Conservation (phyloP, 192 early-diverging fungal genomes). For the Ramicandelaber brevisporus region DNA sequence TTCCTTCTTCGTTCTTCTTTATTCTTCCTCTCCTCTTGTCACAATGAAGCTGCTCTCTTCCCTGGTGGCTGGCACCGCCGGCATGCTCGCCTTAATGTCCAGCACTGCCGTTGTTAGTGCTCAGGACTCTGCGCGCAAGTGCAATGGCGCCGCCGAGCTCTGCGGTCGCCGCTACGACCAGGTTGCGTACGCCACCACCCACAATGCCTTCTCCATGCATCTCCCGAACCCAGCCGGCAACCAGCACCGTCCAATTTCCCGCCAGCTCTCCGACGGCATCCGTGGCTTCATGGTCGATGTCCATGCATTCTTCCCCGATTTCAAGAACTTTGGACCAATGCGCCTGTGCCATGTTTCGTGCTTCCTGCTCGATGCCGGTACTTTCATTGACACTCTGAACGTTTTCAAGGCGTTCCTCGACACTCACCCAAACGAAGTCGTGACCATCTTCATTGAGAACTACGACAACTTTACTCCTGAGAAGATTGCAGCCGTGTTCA, state of each 20-base stretch:
- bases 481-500: constrained; percentile 22
- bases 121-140: too few relatives aligned
- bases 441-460: constrained; percentile 56
- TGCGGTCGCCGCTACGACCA: constrained; percentile 32
- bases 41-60: too few relatives aligned
- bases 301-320: constrained; percentile 4
- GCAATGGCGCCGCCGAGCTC: constrained; percentile 39
- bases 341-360: constrained; percentile 44
- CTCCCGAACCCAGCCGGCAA: constrained; percentile 28
- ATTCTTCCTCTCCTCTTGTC: too few relatives aligned
- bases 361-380: constrained; percentile 26
- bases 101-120: too few relatives aligned
- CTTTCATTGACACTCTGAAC: constrained; percentile 22
- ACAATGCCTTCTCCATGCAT: constrained; percentile 37
- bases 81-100: too few relatives aligned
- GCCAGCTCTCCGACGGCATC: constrained; percentile 46
- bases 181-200: constrained; percentile 39
- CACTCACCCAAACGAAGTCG: constrained; percentile 35
- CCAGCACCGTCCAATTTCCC: constrained; percentile 28
- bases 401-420: constrained; percentile 30
- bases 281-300: constrained; percentile 47
- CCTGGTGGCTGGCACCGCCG: too few relatives aligned
- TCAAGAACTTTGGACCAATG: constrained; percentile 8
- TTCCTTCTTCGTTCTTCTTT: too few relatives aligned
- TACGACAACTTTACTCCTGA: constrained; percentile 15